A percentile compares a stretch with the other conserved stretches of the same genome.
Evolutionary conservation across 106 monocot genomes (phyloP).

Genomic region (Agapanthus africanus): DNA sequence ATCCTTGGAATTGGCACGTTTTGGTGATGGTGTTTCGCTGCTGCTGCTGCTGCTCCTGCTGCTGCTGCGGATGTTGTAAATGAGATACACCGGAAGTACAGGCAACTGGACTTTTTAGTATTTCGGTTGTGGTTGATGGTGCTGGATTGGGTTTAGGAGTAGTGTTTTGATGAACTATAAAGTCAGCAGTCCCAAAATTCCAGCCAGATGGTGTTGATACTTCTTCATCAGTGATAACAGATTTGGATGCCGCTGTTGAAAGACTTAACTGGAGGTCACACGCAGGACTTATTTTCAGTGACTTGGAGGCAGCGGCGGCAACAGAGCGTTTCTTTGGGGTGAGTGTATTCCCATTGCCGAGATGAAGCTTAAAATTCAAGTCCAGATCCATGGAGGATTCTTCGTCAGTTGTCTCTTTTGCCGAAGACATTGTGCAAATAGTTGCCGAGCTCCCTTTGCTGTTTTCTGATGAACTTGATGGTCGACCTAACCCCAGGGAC

Average conservation of each 20-base stretch:
- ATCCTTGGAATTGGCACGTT: conserved; percentile 42
- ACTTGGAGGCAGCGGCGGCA: not conserved
- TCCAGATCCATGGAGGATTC: conserved; percentile 31
- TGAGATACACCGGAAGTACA: conserved; percentile 40
- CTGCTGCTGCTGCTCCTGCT: conserved; percentile 10
- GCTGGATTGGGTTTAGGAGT: conserved; percentile 11
- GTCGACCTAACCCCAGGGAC: conserved; percentile 27
- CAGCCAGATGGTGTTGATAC: conserved; percentile 19
- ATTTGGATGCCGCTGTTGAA: conserved; percentile 36
- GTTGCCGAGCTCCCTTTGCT: conserved; percentile 52
- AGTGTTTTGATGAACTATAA: too few relatives aligned
- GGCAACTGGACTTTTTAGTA: conserved; percentile 30
- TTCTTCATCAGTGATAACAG: conserved; percentile 32
- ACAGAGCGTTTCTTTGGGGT: conserved; percentile 1
- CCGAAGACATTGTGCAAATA: conserved; percentile 31
- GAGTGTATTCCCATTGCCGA: conserved; percentile 11
- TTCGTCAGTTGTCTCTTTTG: conserved; percentile 37
- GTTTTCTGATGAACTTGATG: conserved; percentile 36
- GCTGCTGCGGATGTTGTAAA: conserved; percentile 88
- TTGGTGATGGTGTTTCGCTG: conserved; percentile 20
- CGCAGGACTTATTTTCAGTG: not conserved
- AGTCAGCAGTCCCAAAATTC: conserved; percentile 52
- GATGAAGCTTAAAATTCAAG: conserved; percentile 41
- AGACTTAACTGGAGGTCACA: conserved; percentile 50
- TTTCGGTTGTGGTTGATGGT: conserved; percentile 10